Percentiles rank a stretch among this genome's conserved stretches.
Conservation (phyloP, 192 early-diverging fungal species). For the Coemansia umbellata region DNA sequence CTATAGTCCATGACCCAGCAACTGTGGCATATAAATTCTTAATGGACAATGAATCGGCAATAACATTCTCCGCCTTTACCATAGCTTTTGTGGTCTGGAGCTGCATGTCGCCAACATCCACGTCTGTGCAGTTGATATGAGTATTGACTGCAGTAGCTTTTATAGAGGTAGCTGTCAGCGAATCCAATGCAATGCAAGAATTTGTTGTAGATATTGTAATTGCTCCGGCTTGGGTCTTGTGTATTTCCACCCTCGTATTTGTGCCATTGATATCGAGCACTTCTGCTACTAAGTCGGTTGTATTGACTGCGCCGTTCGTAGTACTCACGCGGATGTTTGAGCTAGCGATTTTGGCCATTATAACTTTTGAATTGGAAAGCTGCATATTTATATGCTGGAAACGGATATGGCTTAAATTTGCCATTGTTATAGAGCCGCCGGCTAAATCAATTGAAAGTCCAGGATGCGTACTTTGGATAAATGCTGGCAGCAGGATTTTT, state of each 20-base stretch:
- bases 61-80: constrained; percentile 1
- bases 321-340: neutral
- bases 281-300: too few species aligned
- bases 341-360: neutral
- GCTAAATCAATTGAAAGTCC: constrained; percentile 15
- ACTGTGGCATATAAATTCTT: constrained; percentile 16
- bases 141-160: constrained; percentile 9
- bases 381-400: constrained; percentile 11
- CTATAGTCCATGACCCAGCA: constrained; percentile 18
- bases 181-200: constrained; percentile 4
- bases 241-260: too few species aligned
- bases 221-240: neutral
- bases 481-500: constrained; percentile 13
- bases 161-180: neutral
- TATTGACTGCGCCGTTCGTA: neutral
- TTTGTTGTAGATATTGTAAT: constrained; percentile 9
- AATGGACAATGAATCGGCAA: constrained; percentile 7
- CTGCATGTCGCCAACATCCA: constrained; percentile 5
- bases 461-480: constrained; percentile 8
- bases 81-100: constrained; percentile 19
- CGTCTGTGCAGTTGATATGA: constrained; percentile 10
- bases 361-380: constrained; percentile 16
- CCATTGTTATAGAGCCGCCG: constrained; percentile 15
- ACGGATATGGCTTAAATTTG: constrained; percentile 11
- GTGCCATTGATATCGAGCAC: too few species aligned